Evolutionary conservation across 2,329 filamentous ascomycete species (phyloP).

Genomic region (Aspergillus candidus): DNA sequence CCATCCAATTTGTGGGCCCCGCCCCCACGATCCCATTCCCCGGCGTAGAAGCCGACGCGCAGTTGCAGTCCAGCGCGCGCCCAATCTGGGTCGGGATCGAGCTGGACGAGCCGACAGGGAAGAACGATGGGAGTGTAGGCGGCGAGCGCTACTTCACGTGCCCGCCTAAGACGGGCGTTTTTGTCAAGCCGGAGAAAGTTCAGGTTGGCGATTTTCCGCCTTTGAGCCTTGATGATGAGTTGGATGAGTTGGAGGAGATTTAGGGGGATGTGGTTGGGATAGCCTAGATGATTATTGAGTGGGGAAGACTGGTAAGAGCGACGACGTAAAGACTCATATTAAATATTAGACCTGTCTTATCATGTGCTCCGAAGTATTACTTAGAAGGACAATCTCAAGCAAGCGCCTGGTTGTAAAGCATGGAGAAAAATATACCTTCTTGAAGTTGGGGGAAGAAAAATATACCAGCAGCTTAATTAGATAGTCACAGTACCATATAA

Average conservation of each 20-base stretch:
- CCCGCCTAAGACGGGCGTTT: conserved; percentile 51
- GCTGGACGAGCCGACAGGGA: conserved; percentile 59
- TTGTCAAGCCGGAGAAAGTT: conserved; percentile 57
- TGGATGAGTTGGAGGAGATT: conserved; percentile 53
- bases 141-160: conserved; percentile 52
- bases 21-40: conserved; percentile 35
- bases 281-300: neutral
- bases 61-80: conserved; percentile 14
- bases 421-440: no score
- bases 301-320: no score
- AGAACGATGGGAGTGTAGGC: conserved; percentile 54
- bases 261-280: neutral
- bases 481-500: conserved; percentile 1
- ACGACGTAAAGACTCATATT: no score
- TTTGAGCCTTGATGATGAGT: conserved; percentile 47
- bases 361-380: no score
- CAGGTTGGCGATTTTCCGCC: conserved; percentile 56
- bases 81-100: conserved; percentile 53
- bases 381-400: no score
- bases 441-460: no score
- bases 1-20: conserved; percentile 38
- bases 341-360: no score
- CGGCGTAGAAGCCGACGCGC: conserved; percentile 18
- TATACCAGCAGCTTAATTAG: no score
- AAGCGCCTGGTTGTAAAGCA: no score